Base-by-base conservation (phyloP, 2,329 filamentous ascomycete genomes). In the Phialophora expanda region DNA sequence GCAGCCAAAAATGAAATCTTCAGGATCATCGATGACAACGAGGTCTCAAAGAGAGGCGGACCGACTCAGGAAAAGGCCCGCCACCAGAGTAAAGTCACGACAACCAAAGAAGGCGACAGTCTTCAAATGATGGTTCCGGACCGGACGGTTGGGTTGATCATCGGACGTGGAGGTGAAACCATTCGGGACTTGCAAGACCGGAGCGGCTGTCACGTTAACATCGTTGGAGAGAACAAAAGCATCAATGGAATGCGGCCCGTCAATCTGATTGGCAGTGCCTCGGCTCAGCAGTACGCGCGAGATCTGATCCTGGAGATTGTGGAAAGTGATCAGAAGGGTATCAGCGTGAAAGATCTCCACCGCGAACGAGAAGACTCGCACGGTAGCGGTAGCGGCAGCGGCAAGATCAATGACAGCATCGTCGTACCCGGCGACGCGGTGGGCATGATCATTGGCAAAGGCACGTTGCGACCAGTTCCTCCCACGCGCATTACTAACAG, bases 361-460 rank as follows among this genome's bases (percentile, higher is more conserved):
- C 56, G 76, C 73, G 71, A 68, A 72, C 86, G 86, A 67, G 83
- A 75, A 41, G 69, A 73, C 58, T 65, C 73, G 14, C 71, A 73
- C 30, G 8, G 48, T 20, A 20, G 48, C 22, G 48, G 48, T 28
- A 8, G 48, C 9, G 73, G 69, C 38, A 8, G 48, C 9, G 73
- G 69, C 38, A 94, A 93, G 81, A 85, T 90, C 73, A 93, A 89
- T 74, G 92, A 97, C 74, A 89, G 87, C 48, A 92, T 97, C 69
- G 89, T 87, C 71, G 92, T 97, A 9, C 93, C 93, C 12, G 94
- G 92, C 24, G 93, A 97, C 76, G 90, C 93, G 5, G 93, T 97
- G 62, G 93, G 93, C 67, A 97, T 97, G 93, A 96, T 97, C 70
- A 97, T 97, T 67, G 93, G 93, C 70, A 96, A 96, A 82, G 91